Conservation (phyloP, 1,284 basidiomycete genomes). For the Microbotryomycetes sp. region DNA sequence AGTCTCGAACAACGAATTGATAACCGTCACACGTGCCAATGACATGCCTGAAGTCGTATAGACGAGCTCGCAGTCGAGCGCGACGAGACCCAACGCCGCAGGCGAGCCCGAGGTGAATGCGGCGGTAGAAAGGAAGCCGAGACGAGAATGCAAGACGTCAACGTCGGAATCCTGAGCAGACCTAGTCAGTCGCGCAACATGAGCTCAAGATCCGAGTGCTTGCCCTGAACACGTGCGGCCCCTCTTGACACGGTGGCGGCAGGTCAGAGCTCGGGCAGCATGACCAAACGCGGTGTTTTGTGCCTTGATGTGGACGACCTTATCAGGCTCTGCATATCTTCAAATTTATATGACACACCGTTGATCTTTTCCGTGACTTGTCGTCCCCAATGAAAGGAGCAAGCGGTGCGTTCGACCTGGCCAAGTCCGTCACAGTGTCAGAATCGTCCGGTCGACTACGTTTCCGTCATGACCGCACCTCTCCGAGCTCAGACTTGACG, state of each 20-base stretch:
- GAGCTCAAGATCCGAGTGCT: conserved; percentile 50
- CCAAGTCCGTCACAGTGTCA: background rate
- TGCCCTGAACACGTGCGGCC: conserved; percentile 34
- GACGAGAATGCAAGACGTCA: conserved; percentile 62
- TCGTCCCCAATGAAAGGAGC: conserved; percentile 75
- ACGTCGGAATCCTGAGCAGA: conserved; percentile 56
- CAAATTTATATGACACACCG: too few species aligned
- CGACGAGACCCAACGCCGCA: conserved; percentile 45
- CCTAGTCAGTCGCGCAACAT: conserved; percentile 41
- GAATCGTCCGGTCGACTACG: background rate
- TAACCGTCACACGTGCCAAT: conserved; percentile 76
- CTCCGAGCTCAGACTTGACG: conserved; percentile 49
- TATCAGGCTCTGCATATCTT: too few species aligned
- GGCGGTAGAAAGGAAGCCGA: conserved; percentile 58
- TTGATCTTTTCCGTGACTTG: conserved; percentile 52
- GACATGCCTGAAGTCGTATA: conserved; percentile 82
- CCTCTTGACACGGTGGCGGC: conserved; percentile 34
- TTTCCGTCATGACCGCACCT: conserved; percentile 11
- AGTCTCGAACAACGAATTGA: conserved; percentile 62
- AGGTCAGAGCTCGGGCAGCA: conserved; percentile 33
- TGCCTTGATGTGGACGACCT: too few species aligned
- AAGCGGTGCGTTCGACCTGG: conserved; percentile 54
- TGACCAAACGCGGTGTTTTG: conserved; percentile 39
- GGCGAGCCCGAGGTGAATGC: conserved; percentile 28
- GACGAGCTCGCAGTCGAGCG: conserved; percentile 85